Evolutionary conservation across 202 grass and related monocot genomes (phyloP), one percentile per base, ranked within the genome.

Genomic region (Brachypodium distachyon): DNA sequence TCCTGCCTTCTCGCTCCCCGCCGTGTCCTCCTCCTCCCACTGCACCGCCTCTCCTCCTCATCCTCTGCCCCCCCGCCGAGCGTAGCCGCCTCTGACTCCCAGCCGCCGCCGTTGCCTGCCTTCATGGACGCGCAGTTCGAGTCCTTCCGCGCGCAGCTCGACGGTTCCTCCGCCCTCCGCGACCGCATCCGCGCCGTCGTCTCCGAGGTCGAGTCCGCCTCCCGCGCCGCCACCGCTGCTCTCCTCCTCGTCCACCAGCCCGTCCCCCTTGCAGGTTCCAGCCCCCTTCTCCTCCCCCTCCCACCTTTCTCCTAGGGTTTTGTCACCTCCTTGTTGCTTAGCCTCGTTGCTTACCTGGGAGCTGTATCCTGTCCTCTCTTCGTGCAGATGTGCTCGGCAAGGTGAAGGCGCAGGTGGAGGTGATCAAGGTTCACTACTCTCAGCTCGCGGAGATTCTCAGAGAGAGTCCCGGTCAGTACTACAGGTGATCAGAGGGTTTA

Each of bases 181-280:
- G 88, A 89, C 43, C 83, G 81, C 66, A 88, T 88, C 40, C 82
- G 78, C 60, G 31, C 58, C 43, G 85, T 90, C 21, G 81, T 93
- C 23, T 8, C 78, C 11, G 87, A 83, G 73, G 68, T 93, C 42
- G 87, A 93, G 78, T 86, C 84, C 18, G 73, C 84, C 63, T 87
- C 85, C 67, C 81, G 87, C 22, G 70, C 87, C 69, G 87, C 88
- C 48, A 77, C 74, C 63, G 85, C 91, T 33, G 79, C 86, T 17
- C 91, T 93, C 60, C 90, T 93, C 53, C 84, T 90, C 60, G 87
- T 93, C 43, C 87, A 90, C 81, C 87, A 93, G 81, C 87, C 87
- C 25, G 80, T 87, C 34, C 87, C 84, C 41, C 81, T 90, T 4
- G 29, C 87, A 85, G 87, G 91, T 90, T 25, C 1, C 6, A 7